Percentiles rank a stretch among this genome's conserved stretches.
Evolutionary conservation across 1,284 basidiomycete genomes (phyloP).

Genomic region (Wallemia mellicola): DNA sequence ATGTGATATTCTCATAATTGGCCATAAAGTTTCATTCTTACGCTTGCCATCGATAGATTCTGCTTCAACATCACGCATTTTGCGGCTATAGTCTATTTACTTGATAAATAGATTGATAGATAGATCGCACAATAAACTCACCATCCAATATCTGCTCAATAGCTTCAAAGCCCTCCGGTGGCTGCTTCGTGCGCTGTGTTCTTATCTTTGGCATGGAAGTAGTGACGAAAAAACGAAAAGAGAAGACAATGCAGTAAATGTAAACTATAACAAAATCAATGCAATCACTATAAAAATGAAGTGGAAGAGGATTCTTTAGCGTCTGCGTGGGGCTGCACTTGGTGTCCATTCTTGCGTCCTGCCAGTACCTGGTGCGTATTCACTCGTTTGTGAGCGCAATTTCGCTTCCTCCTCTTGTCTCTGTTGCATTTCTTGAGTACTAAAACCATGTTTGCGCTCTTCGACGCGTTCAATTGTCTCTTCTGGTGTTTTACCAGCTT

Average conservation of each 20-base stretch:
- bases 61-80: slow-evolving; percentile 91
- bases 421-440: background rate
- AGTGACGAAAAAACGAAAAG: background rate
- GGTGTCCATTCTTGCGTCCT: background rate
- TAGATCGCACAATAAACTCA: background rate
- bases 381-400: background rate
- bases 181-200: slow-evolving; percentile 74
- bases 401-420: background rate
- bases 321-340: background rate
- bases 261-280: background rate
- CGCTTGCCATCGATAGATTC: slow-evolving; percentile 93
- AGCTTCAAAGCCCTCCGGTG: slow-evolving; percentile 92
- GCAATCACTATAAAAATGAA: background rate
- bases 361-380: background rate
- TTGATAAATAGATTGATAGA: slow-evolving; percentile 1
- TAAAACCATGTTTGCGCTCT: background rate
- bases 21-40: slow-evolving; percentile 90
- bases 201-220: slow-evolving; percentile 68
- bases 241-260: background rate
- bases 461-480: background rate
- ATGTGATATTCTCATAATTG: slow-evolving; percentile 92
- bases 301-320: background rate
- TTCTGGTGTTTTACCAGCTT: background rate
- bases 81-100: slow-evolving; percentile 30
- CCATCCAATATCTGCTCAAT: slow-evolving; percentile 25